Conservation (phyloP, 2,329 filamentous ascomycete species). For the Arthrobotrys sphaeroides region DNA sequence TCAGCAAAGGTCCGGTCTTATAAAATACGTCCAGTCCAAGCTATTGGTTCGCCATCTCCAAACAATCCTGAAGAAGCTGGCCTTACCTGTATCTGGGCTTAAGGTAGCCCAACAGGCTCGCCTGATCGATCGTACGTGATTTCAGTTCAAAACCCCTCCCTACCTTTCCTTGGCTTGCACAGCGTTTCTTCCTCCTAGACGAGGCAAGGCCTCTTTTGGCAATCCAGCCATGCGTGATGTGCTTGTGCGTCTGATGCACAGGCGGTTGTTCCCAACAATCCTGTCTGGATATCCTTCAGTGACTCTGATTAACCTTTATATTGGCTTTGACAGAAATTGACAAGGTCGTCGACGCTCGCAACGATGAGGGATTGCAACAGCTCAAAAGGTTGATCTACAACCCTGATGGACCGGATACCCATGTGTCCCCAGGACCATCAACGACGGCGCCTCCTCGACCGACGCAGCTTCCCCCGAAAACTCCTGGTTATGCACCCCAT, state of each 20-base stretch:
- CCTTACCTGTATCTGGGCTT: slow-evolving; percentile 79
- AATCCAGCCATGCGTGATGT: slow-evolving; percentile 40
- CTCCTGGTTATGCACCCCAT: slow-evolving; percentile 7
- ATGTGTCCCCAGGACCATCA: slow-evolving; percentile 40
- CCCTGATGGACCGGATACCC: slow-evolving; percentile 30
- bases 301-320: background rate
- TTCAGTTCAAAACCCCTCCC: slow-evolving; percentile 47
- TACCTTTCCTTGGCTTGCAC: slow-evolving; percentile 2
- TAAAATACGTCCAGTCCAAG: slow-evolving; percentile 55
- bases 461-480: slow-evolving; percentile 9
- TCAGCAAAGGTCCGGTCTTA: slow-evolving; percentile 16
- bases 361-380: slow-evolving; percentile 38
- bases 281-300: background rate
- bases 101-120: slow-evolving; percentile 83
- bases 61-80: slow-evolving; percentile 77
- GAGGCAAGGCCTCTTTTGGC: slow-evolving; percentile 44
- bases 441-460: slow-evolving; percentile 28
- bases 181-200: background rate
- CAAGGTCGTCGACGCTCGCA: slow-evolving; percentile 29
- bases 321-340: slow-evolving; percentile 28
- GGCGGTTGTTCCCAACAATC: slow-evolving; percentile 53
- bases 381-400: slow-evolving; percentile 51
- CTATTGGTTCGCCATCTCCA: slow-evolving; percentile 70
- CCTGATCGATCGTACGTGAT: slow-evolving; percentile 77
- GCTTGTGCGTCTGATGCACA: slow-evolving; percentile 30